These are phyloP conservation scores for Pistacia integerrima DNA, from an alignment of 345 rosid genomes.

Conservation along the genomic window DNA sequence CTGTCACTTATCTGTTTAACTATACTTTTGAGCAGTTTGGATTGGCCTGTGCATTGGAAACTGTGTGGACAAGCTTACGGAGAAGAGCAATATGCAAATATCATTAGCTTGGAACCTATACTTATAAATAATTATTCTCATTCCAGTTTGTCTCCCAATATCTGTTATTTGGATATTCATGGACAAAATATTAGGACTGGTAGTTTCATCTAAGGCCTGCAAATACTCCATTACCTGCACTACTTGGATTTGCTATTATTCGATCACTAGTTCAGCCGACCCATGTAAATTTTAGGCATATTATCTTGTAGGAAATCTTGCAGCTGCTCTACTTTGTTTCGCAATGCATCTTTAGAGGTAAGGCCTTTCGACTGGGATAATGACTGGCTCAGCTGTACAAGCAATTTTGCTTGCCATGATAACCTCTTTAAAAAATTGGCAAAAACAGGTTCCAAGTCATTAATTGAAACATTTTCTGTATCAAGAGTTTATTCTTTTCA, in stretches of 20 bases:
- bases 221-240: slow-evolving; percentile 46
- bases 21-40: slow-evolving; percentile 37
- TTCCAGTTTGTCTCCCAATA: slow-evolving; percentile 38
- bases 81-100: slow-evolving; percentile 39
- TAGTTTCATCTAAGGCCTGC: slow-evolving; percentile 45
- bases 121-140: slow-evolving; percentile 34
- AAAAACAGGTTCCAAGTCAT: too few species aligned
- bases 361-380: too few species aligned
- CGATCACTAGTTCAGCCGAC: slow-evolving; percentile 33
- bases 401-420: too few species aligned
- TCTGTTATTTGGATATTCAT: slow-evolving; percentile 43
- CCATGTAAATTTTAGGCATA: too few species aligned
- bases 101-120: slow-evolving; percentile 46
- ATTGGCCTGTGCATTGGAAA: slow-evolving; percentile 59
- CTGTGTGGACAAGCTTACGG: slow-evolving; percentile 72
- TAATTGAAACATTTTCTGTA: too few species aligned
- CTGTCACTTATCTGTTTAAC: too few species aligned
- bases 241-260: slow-evolving; percentile 45
- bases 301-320: too few species aligned
- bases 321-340: too few species aligned
- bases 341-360: too few species aligned
- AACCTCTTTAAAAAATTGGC: too few species aligned
- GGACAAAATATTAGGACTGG: slow-evolving; percentile 40
- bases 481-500: too few species aligned
- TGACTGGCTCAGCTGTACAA: too few species aligned